These are phyloP conservation scores for Heliocybe sulcata DNA, from an alignment of 1,284 basidiomycete species.

Conservation along the genomic window DNA sequence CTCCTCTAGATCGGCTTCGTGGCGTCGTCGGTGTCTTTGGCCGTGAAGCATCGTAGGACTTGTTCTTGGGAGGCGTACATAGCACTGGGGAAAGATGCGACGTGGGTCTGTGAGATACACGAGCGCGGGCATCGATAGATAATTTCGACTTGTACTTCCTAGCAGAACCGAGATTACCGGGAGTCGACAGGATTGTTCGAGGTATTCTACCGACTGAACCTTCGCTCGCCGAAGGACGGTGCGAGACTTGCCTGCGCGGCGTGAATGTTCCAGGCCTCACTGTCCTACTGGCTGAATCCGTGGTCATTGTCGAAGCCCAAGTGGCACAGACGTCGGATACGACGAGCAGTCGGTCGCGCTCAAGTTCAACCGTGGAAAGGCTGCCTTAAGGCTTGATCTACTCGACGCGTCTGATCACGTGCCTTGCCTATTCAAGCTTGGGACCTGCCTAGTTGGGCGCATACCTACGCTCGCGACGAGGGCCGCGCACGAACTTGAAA, in stretches of 20 bases:
- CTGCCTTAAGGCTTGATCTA: background rate
- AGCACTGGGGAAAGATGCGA: conserved; percentile 4
- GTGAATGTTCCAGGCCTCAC: conserved; percentile 33
- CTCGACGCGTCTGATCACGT: background rate
- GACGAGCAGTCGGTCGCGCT: background rate
- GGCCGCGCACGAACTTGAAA: too few relatives aligned
- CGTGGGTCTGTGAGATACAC: background rate
- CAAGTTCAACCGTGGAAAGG: background rate
- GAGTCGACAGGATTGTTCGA: background rate
- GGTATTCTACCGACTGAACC: conserved; percentile 11
- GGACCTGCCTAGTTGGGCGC: too few relatives aligned
- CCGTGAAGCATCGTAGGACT: background rate
- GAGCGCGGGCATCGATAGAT: background rate
- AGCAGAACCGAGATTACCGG: background rate
- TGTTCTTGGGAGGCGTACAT: background rate
- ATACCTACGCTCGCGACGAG: too few relatives aligned
- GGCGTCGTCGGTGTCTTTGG: conserved; percentile 1
- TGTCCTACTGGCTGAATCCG: conserved; percentile 4
- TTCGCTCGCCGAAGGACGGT: conserved; percentile 16
- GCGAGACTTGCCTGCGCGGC: conserved; percentile 44
- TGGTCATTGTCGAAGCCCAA: background rate
- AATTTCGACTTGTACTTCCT: conserved; percentile 9
- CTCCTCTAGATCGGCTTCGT: conserved; percentile 32
- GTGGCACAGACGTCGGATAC: too few relatives aligned
- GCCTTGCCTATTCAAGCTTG: background rate